Percentiles rank a stretch among this genome's conserved stretches.
These are phyloP conservation scores for Kodamaea jinghongensis DNA, from an alignment of 805 yeast species.

Conservation along the genomic window DNA sequence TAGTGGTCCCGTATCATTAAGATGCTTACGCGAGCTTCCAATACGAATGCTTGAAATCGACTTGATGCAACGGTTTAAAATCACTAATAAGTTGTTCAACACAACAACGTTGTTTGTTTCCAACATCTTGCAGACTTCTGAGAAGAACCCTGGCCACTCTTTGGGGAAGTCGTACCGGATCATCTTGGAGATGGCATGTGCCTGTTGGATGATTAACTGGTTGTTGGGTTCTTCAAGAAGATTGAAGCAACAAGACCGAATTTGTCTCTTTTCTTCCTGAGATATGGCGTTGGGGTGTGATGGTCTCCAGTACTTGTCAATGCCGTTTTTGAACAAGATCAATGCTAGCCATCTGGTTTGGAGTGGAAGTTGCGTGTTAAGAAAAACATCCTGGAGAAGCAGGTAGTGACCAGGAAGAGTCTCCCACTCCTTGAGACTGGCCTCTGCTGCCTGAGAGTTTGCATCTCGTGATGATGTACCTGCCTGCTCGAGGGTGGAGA, in stretches of 20 bases:
- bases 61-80: conserved; percentile 77
- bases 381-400: conserved; percentile 55
- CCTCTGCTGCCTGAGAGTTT: conserved; percentile 58
- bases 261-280: conserved; percentile 67
- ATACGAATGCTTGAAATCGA: conserved; percentile 71
- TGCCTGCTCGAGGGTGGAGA: conserved; percentile 19
- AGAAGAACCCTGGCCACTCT: conserved; percentile 83
- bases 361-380: conserved; percentile 54
- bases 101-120: conserved; percentile 50
- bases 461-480: conserved; percentile 42
- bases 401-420: conserved; percentile 55
- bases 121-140: conserved; percentile 49
- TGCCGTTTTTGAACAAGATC: conserved; percentile 84
- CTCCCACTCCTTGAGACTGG: conserved; percentile 70
- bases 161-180: conserved; percentile 82
- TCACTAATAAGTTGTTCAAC: conserved; percentile 60
- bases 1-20: conserved; percentile 68
- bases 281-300: conserved; percentile 50
- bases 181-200: conserved; percentile 76
- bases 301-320: conserved; percentile 81
- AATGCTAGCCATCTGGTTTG: conserved; percentile 83
- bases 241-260: conserved; percentile 56
- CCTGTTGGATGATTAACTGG: conserved; percentile 77
- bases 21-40: conserved; percentile 75
- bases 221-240: conserved; percentile 66